phyloP scores from a whole-genome alignment of 495 filamentous ascomycete genomes.

The Filosporella fistucella region DNA sequence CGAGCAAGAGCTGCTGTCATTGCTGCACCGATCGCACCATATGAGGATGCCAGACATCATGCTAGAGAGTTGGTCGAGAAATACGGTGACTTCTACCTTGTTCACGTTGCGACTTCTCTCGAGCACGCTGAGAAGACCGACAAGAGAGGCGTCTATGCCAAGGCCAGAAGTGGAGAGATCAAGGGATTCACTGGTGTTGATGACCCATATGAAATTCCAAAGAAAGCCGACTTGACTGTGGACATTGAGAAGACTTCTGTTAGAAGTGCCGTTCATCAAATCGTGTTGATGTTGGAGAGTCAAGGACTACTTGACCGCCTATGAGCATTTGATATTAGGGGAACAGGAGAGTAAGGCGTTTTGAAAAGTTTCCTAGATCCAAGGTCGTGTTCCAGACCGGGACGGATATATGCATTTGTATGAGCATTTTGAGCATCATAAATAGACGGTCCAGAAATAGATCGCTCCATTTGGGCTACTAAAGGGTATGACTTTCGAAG shows the following conservation, averaged over 20 bases:
- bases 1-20: constrained; percentile 92
- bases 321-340: not conserved
- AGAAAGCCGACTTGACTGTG: constrained; percentile 78
- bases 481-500: too few species aligned
- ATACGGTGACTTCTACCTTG: constrained; percentile 85
- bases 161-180: constrained; percentile 86
- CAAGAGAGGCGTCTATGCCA: constrained; percentile 83
- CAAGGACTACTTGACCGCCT: constrained; percentile 72
- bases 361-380: too few species aligned
- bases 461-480: too few species aligned
- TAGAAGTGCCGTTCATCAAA: constrained; percentile 93
- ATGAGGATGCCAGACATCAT: constrained; percentile 66
- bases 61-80: constrained; percentile 83
- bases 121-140: constrained; percentile 94
- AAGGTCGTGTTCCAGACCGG: too few species aligned
- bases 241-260: constrained; percentile 83
- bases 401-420: too few species aligned
- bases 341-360: not conserved
- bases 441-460: too few species aligned
- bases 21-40: constrained; percentile 94
- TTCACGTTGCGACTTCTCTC: constrained; percentile 91
- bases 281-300: constrained; percentile 86
- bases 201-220: constrained; percentile 88
- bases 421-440: too few species aligned
- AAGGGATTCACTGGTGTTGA: constrained; percentile 98